Conservation (phyloP, 1,284 basidiomycete species). For the Ceratobasidium papillatum region DNA sequence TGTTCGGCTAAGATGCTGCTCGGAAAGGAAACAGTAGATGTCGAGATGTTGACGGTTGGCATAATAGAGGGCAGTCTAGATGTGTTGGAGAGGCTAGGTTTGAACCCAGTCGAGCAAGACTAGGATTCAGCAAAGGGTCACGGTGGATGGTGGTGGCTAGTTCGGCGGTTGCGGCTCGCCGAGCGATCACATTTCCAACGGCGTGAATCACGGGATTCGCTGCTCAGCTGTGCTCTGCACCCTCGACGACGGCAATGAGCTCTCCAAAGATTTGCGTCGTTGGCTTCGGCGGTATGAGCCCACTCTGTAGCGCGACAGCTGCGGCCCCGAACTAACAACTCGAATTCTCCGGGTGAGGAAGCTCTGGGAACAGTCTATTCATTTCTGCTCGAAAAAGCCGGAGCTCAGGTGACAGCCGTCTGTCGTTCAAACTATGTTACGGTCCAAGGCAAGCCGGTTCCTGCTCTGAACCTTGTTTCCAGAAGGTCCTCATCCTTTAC, state of each 20-base stretch:
- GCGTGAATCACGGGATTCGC: slow-evolving; percentile 1
- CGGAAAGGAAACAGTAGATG: slow-evolving; percentile 34
- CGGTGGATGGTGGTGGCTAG: background rate
- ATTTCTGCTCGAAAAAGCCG: slow-evolving; percentile 50
- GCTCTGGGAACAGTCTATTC: slow-evolving; percentile 53
- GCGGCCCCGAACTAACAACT: background rate
- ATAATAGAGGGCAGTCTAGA: background rate
- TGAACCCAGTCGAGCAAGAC: background rate
- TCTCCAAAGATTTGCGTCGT: slow-evolving; percentile 46
- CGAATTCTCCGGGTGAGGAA: slow-evolving; percentile 24
- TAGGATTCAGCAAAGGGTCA: background rate
- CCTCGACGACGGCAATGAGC: slow-evolving; percentile 11
- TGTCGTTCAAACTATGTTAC: slow-evolving; percentile 53
- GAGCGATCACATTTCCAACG: slow-evolving; percentile 14
- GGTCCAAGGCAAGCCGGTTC: slow-evolving; percentile 48
- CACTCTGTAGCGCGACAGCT: background rate
- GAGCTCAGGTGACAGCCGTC: slow-evolving; percentile 51
- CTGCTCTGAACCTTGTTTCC: slow-evolving; percentile 3
- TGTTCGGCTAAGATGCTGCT: slow-evolving; percentile 17
- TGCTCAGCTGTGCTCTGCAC: background rate
- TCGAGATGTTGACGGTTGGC: slow-evolving; percentile 19
- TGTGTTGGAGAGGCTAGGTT: background rate
- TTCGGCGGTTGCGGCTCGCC: slow-evolving; percentile 6
- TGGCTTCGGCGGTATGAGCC: slow-evolving; percentile 46
- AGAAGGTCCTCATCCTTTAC: background rate